A percentile compares a stretch with the other conserved stretches of the same genome.
These are phyloP conservation scores for Aspergillus egyptiacus DNA, from an alignment of 495 filamentous ascomycete species.

Conservation along the genomic window DNA sequence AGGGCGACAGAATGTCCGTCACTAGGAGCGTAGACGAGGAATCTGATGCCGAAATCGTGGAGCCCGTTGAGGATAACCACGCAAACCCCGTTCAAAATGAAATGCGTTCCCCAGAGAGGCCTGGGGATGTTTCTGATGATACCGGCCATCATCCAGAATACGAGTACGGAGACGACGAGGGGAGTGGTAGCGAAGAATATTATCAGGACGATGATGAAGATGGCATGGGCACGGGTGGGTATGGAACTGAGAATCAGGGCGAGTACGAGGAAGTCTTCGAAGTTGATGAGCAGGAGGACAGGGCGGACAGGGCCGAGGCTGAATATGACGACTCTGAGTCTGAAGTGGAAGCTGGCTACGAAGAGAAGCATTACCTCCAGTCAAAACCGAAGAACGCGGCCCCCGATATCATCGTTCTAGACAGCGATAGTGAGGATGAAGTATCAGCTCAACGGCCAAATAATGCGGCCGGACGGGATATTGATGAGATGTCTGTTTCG, in stretches of 20 bases:
- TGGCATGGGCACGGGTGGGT: neutral
- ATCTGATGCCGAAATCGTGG: neutral
- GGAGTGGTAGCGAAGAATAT: neutral
- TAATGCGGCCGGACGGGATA: neutral
- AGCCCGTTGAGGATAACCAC: neutral
- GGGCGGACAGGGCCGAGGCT: neutral
- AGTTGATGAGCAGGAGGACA: slow-evolving; percentile 7
- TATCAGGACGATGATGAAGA: slow-evolving; percentile 4
- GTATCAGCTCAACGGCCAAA: slow-evolving; percentile 9
- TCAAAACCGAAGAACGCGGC: slow-evolving; percentile 14
- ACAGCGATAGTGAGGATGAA: slow-evolving; percentile 43
- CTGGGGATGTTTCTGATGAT: neutral
- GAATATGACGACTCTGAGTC: slow-evolving; percentile 8
- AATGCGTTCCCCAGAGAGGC: neutral
- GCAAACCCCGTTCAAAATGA: neutral
- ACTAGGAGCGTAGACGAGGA: neutral
- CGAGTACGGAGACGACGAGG: slow-evolving; percentile 3
- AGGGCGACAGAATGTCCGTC: neutral
- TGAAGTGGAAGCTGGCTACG: slow-evolving; percentile 10
- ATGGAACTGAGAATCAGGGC: neutral
- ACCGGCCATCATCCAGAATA: neutral
- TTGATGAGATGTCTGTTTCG: neutral
- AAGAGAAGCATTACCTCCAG: slow-evolving; percentile 4
- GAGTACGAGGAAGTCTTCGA: slow-evolving; percentile 7
- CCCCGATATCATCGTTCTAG: slow-evolving; percentile 37